phyloP scores from a whole-genome alignment of 2,329 filamentous ascomycete species.

The Botrytis aclada region DNA sequence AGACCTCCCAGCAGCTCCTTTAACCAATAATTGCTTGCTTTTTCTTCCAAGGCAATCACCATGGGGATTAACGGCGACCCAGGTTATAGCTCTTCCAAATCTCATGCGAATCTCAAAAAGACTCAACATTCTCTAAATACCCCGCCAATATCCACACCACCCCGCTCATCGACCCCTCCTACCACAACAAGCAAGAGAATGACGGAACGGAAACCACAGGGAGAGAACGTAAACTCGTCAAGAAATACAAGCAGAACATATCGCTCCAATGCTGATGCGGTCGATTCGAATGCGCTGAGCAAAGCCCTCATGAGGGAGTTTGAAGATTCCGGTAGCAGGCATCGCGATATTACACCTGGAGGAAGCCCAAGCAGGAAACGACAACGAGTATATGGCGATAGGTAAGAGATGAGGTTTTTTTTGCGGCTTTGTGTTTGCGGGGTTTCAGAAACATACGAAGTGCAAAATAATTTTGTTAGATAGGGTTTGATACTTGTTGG shows the following conservation, averaged over 20 bases:
- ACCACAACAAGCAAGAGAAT: slow-evolving; percentile 33
- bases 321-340: slow-evolving; percentile 53
- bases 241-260: slow-evolving; percentile 26
- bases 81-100: slow-evolving; percentile 25
- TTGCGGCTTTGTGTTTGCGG: not conserved
- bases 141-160: slow-evolving; percentile 34
- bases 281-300: slow-evolving; percentile 55
- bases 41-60: slow-evolving; percentile 17
- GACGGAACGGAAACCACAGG: slow-evolving; percentile 33
- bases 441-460: not conserved
- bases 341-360: slow-evolving; percentile 59
- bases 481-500: not conserved
- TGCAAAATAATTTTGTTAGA: not conserved
- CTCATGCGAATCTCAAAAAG: slow-evolving; percentile 29
- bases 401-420: slow-evolving; percentile 36
- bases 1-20: slow-evolving; percentile 8
- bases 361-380: slow-evolving; percentile 67
- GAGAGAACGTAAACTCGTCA: slow-evolving; percentile 24
- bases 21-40: slow-evolving; percentile 1
- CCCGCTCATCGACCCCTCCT: slow-evolving; percentile 36
- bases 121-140: slow-evolving; percentile 32
- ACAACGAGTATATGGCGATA: slow-evolving; percentile 62
- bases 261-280: slow-evolving; percentile 26
- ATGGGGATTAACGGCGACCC: slow-evolving; percentile 35
- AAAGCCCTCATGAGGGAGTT: slow-evolving; percentile 58